Percentiles rank a stretch among this genome's conserved stretches.
These are phyloP conservation scores for Debaryomycetaceae sp. DNA, from an alignment of 1,139 yeast genomes.

Conservation along the genomic window DNA sequence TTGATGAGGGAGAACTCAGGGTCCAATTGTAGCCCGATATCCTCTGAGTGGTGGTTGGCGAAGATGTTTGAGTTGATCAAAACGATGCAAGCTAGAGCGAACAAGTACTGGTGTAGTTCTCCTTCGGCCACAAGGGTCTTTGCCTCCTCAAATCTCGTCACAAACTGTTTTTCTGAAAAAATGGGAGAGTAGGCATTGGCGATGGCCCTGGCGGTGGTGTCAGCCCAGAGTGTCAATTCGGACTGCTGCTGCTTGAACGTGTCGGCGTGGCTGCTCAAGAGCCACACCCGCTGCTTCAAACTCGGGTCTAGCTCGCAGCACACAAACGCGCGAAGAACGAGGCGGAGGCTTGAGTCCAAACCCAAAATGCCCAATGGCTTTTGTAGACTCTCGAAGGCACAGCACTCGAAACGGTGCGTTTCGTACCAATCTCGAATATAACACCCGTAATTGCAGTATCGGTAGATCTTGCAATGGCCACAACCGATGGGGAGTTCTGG, in stretches of 20 bases:
- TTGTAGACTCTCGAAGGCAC: conserved; percentile 5
- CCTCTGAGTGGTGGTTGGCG: conserved; percentile 18
- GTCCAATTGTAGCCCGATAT: conserved; percentile 31
- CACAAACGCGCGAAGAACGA: conserved; percentile 8
- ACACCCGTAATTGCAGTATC: conserved; percentile 13
- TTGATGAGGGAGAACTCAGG: conserved; percentile 29
- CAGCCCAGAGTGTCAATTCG: conserved; percentile 2
- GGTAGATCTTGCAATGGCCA: conserved; percentile 9
- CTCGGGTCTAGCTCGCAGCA: conserved; percentile 5
- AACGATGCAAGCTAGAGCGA: conserved; percentile 14
- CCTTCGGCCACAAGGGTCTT: not conserved
- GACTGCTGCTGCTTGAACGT: not conserved
- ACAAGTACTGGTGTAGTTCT: conserved; percentile 6
- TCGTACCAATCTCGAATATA: conserved; percentile 9
- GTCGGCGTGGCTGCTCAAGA: conserved; percentile 10
- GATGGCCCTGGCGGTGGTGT: not conserved
- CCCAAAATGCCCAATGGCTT: not conserved
- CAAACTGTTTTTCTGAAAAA: not conserved
- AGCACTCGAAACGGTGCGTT: conserved; percentile 13
- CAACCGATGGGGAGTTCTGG: conserved; percentile 8
- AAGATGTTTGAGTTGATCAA: conserved; percentile 22
- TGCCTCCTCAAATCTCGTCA: not conserved
- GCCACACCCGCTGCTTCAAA: conserved; percentile 4
- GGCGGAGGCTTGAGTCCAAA: conserved; percentile 6
- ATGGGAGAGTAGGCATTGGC: too few species aligned